phyloP scores from a whole-genome alignment of 108 stramenopile species.

The Mediolabrus comicus region DNA sequence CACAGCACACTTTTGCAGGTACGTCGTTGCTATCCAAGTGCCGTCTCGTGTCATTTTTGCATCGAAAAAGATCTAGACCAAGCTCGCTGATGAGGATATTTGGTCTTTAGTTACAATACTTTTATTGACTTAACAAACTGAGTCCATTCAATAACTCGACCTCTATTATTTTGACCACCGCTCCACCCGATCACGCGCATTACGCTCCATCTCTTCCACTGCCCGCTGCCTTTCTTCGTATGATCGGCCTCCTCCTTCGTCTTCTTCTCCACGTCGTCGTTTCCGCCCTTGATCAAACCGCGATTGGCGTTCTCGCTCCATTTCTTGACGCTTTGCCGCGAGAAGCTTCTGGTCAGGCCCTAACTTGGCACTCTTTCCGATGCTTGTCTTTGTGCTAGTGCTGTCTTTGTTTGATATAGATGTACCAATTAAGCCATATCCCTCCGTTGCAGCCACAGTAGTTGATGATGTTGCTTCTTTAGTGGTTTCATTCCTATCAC shows the following conservation, averaged over 20 bases:
- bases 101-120: too few relatives aligned
- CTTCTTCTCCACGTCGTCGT: neutral
- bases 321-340: slow-evolving; percentile 51
- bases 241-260: neutral
- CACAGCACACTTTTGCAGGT: slow-evolving; percentile 18
- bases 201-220: slow-evolving; percentile 9
- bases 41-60: too few relatives aligned
- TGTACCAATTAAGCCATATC: slow-evolving; percentile 59
- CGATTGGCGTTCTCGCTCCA: slow-evolving; percentile 42
- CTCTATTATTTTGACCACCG: neutral
- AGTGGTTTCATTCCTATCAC: neutral
- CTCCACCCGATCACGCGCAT: slow-evolving; percentile 1
- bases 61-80: too few relatives aligned
- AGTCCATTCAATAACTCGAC: too few relatives aligned
- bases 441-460: too few relatives aligned
- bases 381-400: neutral
- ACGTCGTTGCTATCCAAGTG: too few relatives aligned
- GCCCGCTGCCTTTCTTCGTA: slow-evolving; percentile 1
- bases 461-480: neutral
- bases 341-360: slow-evolving; percentile 63
- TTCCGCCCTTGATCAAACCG: slow-evolving; percentile 4
- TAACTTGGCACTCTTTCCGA: slow-evolving; percentile 29
- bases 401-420: slow-evolving; percentile 3
- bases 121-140: too few relatives aligned
- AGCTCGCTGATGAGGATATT: too few relatives aligned